Base-by-base conservation (phyloP, 768 basidiomycete genomes). In the Amanita thiersii region DNA sequence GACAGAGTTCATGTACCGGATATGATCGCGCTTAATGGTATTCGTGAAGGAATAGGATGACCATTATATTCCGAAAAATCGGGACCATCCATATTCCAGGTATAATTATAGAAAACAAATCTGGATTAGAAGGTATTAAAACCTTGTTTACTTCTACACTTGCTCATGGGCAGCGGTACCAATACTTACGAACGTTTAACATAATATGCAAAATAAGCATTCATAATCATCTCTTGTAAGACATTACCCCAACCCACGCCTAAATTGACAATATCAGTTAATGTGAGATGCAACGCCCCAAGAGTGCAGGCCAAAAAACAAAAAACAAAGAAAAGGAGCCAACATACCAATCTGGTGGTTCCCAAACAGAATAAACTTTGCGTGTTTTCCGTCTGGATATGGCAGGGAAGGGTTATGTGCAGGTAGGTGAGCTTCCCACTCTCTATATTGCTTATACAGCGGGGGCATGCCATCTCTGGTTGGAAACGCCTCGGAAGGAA, bases 341-440 rank as follows among this genome's bases (percentile, higher is more conserved):
- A 8, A 32, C 39, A n/a, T 21, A 40, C 42, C 42, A 8, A 18
- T 35, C 15, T 43, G 42, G 20, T 36, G 34, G 15, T 43, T 43
- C n/a, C 34, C 42, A 30, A 43, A 43, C 14, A 28, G 31, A 12
- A 43, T 43, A 20, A 43, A 43, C 25, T 43, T 43, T 14, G 42
- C 42, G 12, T 43, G 25, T 37, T 52, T 55, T 0, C 75, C 75
- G 46, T 75, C 72, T 0, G 75, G 75, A 37, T 58, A 68, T 1
- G 70, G 68, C 21, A 75, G 51, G 36, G 64, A 55, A 12, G 68
- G 51, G 39, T 72, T 57, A 46, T 77, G 75, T 47, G 75, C 73
- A 1, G 73, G 75, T 7, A 75, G 59, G 18, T 60, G 50, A 19
- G 47, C 50, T 51, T 74, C 68, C 56, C 58, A 68, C 25, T 65